Conservation (phyloP, 192 early-diverging fungal species). For the Coemansia sp. region DNA sequence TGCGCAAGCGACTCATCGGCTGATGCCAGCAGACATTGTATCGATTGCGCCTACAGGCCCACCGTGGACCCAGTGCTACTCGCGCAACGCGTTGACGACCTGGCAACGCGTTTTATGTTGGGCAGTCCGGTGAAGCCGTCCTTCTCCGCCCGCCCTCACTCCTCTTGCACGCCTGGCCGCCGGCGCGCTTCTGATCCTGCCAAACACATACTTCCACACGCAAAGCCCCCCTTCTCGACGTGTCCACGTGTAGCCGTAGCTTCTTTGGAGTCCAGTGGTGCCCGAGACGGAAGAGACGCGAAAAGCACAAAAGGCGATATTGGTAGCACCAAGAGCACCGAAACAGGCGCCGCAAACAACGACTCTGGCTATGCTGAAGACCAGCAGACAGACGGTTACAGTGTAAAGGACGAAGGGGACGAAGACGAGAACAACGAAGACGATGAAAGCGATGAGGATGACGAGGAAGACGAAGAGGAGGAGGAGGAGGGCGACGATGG, state of each 20-base stretch:
- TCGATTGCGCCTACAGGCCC: neutral
- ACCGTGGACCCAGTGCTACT: neutral
- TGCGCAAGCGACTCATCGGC: neutral
- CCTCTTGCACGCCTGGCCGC: neutral
- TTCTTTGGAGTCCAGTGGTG: neutral
- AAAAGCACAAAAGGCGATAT: neutral
- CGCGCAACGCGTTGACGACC: neutral
- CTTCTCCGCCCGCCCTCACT: neutral
- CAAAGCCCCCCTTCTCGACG: neutral
- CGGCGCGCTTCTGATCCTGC: neutral
- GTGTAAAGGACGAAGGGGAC: neutral
- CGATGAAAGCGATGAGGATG: constrained; percentile 10
- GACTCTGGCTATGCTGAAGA: constrained; percentile 3
- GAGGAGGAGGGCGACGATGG: constrained; percentile 38
- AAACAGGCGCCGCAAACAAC: neutral
- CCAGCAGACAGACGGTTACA: neutral
- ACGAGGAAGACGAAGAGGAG: constrained; percentile 15
- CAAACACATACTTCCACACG: neutral
- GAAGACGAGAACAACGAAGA: constrained; percentile 6
- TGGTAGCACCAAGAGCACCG: constrained; percentile 1
- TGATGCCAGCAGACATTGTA: neutral
- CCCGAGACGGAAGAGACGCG: neutral
- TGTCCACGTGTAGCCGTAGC: neutral
- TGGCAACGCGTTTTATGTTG: neutral
- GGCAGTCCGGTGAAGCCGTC: neutral